A percentile compares a stretch with the other conserved stretches of the same genome.
Evolutionary conservation across 768 basidiomycete genomes (phyloP).

Genomic region (Boletus pseudo-olivaceus): DNA sequence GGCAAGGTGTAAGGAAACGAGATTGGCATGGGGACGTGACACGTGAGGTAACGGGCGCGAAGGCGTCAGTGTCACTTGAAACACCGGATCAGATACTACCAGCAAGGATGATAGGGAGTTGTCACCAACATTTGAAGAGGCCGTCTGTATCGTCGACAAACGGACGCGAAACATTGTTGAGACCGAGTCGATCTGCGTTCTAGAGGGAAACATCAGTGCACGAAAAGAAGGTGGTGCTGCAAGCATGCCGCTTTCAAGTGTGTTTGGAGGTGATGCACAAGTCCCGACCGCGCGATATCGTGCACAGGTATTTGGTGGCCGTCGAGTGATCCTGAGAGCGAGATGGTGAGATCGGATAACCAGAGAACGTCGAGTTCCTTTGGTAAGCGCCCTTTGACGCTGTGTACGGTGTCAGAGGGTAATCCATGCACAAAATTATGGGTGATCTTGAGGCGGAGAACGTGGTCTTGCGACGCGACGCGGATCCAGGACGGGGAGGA

Average conservation of each 20-base stretch:
- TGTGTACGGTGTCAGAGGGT: slow-evolving; percentile 29
- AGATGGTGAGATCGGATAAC: slow-evolving; percentile 47
- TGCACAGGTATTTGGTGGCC: slow-evolving; percentile 36
- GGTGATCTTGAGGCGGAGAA: slow-evolving; percentile 43
- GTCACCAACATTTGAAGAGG: slow-evolving; percentile 37
- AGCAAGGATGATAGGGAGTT: slow-evolving; percentile 1
- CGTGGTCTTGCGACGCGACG: slow-evolving; percentile 41
- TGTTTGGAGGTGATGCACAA: slow-evolving; percentile 45
- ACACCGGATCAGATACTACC: slow-evolving; percentile 5
- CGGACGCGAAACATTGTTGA: slow-evolving; percentile 54
- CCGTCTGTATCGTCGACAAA: slow-evolving; percentile 45
- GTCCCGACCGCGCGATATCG: slow-evolving; percentile 46
- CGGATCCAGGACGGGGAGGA: slow-evolving; percentile 34
- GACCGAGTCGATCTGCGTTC: slow-evolving; percentile 59
- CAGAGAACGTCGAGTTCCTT: slow-evolving; percentile 47
- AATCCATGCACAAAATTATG: slow-evolving; percentile 40
- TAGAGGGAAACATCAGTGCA: slow-evolving; percentile 28
- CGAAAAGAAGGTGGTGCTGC: neutral
- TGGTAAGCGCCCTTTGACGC: slow-evolving; percentile 34
- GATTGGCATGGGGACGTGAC: slow-evolving; percentile 28
- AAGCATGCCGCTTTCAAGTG: slow-evolving; percentile 48
- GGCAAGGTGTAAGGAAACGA: slow-evolving; percentile 38
- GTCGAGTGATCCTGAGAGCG: slow-evolving; percentile 53
- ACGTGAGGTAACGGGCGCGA: slow-evolving; percentile 33
- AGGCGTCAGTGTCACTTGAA: slow-evolving; percentile 40